Percentiles rank a stretch among this genome's conserved stretches.
phyloP scores from a whole-genome alignment of 192 early-diverging fungal genomes.

The Coemansia sp. region DNA sequence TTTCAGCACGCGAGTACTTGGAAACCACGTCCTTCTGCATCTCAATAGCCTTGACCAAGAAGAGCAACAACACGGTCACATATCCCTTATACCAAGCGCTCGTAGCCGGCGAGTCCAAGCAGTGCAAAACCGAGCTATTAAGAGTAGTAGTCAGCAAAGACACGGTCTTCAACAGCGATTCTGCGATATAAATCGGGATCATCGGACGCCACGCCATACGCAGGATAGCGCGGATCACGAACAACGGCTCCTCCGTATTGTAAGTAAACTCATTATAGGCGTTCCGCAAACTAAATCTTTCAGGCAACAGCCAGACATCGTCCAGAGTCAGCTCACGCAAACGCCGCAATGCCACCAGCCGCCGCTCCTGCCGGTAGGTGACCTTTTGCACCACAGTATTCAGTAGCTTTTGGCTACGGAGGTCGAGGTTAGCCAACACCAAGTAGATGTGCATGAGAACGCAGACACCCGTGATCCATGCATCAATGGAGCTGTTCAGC shows the following conservation, averaged over 20 bases:
- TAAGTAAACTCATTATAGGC: slow-evolving; percentile 34
- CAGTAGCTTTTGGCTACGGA: slow-evolving; percentile 14
- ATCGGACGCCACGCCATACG: slow-evolving; percentile 50
- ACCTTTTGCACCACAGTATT: slow-evolving; percentile 4
- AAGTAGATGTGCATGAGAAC: slow-evolving; percentile 10
- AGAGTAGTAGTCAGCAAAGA: background rate
- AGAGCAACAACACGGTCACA: slow-evolving; percentile 6
- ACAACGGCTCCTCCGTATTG: slow-evolving; percentile 32
- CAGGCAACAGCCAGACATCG: slow-evolving; percentile 30
- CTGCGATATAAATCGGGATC: slow-evolving; percentile 30
- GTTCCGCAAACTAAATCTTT: slow-evolving; percentile 15
- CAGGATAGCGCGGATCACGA: slow-evolving; percentile 36
- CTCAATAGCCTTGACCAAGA: background rate
- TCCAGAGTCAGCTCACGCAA: slow-evolving; percentile 25
- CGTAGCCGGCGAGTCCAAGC: slow-evolving; percentile 26
- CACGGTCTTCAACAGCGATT: slow-evolving; percentile 8
- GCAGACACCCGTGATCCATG: background rate
- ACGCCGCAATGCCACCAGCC: slow-evolving; percentile 26
- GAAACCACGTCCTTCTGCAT: slow-evolving; percentile 2
- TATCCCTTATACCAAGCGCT: slow-evolving; percentile 35
- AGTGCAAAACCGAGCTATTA: slow-evolving; percentile 15
- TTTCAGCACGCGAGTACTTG: background rate
- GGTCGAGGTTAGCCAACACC: slow-evolving; percentile 17
- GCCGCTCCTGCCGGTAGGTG: slow-evolving; percentile 16
- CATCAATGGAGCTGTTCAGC: background rate